Base-by-base conservation (phyloP, 2,329 filamentous ascomycete genomes). In the Ascochyta clinopodiicola region DNA sequence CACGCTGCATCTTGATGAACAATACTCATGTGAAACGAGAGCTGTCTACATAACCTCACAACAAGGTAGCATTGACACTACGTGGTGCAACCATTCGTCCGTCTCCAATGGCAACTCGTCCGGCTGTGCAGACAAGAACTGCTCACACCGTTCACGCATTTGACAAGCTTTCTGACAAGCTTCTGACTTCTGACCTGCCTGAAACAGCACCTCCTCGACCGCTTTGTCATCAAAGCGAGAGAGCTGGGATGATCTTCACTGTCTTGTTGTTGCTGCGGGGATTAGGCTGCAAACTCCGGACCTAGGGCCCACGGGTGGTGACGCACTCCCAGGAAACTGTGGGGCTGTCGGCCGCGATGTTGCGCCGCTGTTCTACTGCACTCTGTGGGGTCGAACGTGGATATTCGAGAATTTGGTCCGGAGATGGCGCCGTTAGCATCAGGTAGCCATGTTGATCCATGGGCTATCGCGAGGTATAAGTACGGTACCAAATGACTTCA, bases 401-500 rank as follows among this genome's bases (percentile, higher is more conserved):
- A 34, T 50, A 40, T 49, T 40, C 27, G 12, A 40, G 5, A 10
- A 2, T 15, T 4, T 31, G 40, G 36, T 24, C 17, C 10, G 24
- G 24, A n/a, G 15, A 45, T 51, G 35, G 35, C 32, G 51, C 42
- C 22, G 45, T 42, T 42, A 31, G 10, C 29, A 40, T 37, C 21
- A 42, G 9, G 27, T 12, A 12, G 8, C 9, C 27, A 29, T 29
- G 27, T 12, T 29, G 29, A 31, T 31, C 13, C 4, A 31, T 31
- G 29, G 29, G 29, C 13, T 22, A 15, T 34, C 22, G 9, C 25
- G 3, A 6, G 10, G 19, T 44, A 44, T 48, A 54, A 54, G 44
- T 54, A 48, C 1, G 27, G 6, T 12, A 12, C 25, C n/a, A 31
- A 6, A 25, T 24, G 10, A 27, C n/a, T n/a, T 29, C 29, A 37